phyloP scores from a whole-genome alignment of 2,329 filamentous ascomycete genomes.

The Penicillium palitans region DNA sequence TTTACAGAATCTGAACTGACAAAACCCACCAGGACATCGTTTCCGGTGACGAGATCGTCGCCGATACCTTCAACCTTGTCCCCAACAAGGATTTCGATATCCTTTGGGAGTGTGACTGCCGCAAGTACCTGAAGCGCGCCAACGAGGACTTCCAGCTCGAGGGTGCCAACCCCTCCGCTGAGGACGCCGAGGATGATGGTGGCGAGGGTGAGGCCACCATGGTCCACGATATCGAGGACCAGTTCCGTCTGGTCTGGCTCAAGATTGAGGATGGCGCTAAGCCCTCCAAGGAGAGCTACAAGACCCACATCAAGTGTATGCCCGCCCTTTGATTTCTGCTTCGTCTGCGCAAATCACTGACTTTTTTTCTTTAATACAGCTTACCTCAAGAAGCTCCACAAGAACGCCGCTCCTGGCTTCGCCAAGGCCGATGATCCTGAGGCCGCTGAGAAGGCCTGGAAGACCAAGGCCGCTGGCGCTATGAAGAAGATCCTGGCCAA shows the following conservation, averaged over 20 bases:
- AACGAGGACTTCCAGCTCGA: slow-evolving; percentile 61
- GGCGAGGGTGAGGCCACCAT: slow-evolving; percentile 64
- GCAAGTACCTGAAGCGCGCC: slow-evolving; percentile 77
- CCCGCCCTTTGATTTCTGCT: slow-evolving; percentile 14
- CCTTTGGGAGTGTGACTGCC: slow-evolving; percentile 88
- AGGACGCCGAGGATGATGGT: slow-evolving; percentile 71
- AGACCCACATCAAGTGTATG: slow-evolving; percentile 80
- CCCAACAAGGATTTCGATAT: slow-evolving; percentile 67
- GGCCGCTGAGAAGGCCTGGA: slow-evolving; percentile 72
- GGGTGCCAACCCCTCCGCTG: slow-evolving; percentile 95
- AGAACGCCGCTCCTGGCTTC: slow-evolving; percentile 62
- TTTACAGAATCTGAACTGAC: slow-evolving; percentile 15
- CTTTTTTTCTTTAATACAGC: slow-evolving; percentile 46
- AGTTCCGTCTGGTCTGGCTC: slow-evolving; percentile 77
- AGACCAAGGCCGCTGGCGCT: slow-evolving; percentile 58
- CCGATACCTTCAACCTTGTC: slow-evolving; percentile 79
- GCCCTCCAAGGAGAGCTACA: slow-evolving; percentile 79
- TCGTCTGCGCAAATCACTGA: neutral
- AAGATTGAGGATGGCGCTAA: slow-evolving; percentile 46
- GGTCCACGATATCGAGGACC: slow-evolving; percentile 92
- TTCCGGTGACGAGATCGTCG: slow-evolving; percentile 92
- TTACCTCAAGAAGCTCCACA: slow-evolving; percentile 91
- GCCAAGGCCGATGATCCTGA: slow-evolving; percentile 52
- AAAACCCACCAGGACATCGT: slow-evolving; percentile 69
- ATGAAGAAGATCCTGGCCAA: slow-evolving; percentile 84